phyloP scores from a whole-genome alignment of 225 moss, liverwort and hornwort species.

The Pseudisothecium myosuroides region DNA sequence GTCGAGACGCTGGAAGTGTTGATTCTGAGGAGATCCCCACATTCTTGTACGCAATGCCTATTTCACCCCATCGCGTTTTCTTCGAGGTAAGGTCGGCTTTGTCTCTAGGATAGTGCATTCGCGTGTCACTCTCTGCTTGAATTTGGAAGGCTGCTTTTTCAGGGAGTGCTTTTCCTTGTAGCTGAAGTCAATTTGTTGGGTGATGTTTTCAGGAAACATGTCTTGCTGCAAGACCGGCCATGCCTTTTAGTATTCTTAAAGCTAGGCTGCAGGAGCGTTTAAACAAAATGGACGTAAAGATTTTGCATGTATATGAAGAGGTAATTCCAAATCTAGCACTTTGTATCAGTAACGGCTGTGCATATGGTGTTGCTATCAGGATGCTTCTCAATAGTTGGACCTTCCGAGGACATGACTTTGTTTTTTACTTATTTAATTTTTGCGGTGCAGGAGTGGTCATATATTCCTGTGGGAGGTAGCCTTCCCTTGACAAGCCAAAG shows the following conservation, averaged over 20 bases:
- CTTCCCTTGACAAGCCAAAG: constrained; percentile 85
- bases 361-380: background rate
- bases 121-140: background rate
- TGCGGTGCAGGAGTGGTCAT: constrained; percentile 84
- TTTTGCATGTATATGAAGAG: constrained; percentile 74
- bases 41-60: constrained; percentile 92
- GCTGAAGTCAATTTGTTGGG: background rate
- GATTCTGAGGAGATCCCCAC: constrained; percentile 59
- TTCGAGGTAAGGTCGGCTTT: constrained; percentile 55
- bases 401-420: background rate
- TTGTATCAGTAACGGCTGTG: background rate
- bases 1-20: constrained; percentile 40
- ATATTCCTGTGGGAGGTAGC: constrained; percentile 89
- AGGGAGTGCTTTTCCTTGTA: background rate
- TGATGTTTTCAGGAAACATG: constrained; percentile 73
- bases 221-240: constrained; percentile 88
- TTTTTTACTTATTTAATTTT: background rate
- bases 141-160: background rate
- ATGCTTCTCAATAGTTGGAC: background rate
- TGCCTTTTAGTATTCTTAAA: constrained; percentile 85
- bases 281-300: constrained; percentile 77
- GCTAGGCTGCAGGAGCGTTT: constrained; percentile 68
- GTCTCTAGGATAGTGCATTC: background rate
- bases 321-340: constrained; percentile 19
- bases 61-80: constrained; percentile 69